Conservation (phyloP, 768 basidiomycete species). For the Calocybe cyanea region DNA sequence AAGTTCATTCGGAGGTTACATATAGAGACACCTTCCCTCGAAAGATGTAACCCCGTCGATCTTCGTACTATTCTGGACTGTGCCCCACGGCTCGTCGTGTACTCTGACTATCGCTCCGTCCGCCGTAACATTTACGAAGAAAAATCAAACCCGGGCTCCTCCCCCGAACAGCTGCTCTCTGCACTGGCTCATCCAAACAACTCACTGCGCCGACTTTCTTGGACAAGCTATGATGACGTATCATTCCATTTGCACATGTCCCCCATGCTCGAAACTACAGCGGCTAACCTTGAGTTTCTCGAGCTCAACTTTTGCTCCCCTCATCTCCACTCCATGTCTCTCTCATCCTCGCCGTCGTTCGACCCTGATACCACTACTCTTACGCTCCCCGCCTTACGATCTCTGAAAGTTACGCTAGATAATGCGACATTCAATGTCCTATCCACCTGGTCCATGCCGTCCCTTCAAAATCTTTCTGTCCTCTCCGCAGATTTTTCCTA, state of each 20-base stretch:
- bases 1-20: slow-evolving; percentile 60
- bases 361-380: slow-evolving; percentile 29
- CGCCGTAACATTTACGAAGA: slow-evolving; percentile 49
- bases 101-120: slow-evolving; percentile 62
- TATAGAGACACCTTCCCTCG: slow-evolving; percentile 64
- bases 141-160: slow-evolving; percentile 39
- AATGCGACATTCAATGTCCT: slow-evolving; percentile 68
- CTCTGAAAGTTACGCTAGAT: slow-evolving; percentile 68
- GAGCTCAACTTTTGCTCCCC: slow-evolving; percentile 59
- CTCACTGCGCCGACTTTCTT: slow-evolving; percentile 54
- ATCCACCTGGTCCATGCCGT: slow-evolving; percentile 64
- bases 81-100: slow-evolving; percentile 55
- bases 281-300: slow-evolving; percentile 58
- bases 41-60: slow-evolving; percentile 62
- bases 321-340: slow-evolving; percentile 33
- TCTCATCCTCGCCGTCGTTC: slow-evolving; percentile 8
- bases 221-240: slow-evolving; percentile 71
- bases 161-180: slow-evolving; percentile 55
- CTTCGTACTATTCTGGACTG: slow-evolving; percentile 67
- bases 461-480: slow-evolving; percentile 59
- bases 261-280: slow-evolving; percentile 48
- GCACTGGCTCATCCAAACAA: slow-evolving; percentile 54
- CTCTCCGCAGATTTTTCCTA: slow-evolving; percentile 70
- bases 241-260: slow-evolving; percentile 52
- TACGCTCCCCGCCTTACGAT: slow-evolving; percentile 57